Base-by-base conservation (phyloP, 139 green algal species). In the Chlorella sp. region DNA sequence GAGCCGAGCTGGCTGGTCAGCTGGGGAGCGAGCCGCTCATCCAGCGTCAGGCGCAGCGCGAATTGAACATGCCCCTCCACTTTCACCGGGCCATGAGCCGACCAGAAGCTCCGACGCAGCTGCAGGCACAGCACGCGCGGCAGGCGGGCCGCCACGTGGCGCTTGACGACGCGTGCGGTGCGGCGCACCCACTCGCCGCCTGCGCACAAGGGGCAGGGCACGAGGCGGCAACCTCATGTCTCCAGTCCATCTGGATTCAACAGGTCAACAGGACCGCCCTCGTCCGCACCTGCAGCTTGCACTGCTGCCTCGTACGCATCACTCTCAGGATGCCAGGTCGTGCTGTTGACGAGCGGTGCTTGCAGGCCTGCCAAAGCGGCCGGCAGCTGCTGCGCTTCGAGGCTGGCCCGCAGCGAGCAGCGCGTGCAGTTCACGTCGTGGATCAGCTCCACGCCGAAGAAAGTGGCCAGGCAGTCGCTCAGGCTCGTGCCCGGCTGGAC, bases 41-140 rank as follows among this genome's bases (percentile, higher is more conserved):
- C 45, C 56, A 67, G 55, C 0, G 29, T 5, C 70, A 77, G 70
- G 5, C 2, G 5, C 29, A 77, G 40, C 2, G 70, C 41, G 41
- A 77, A 77, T 17, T 12, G 12, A 31, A 77, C 56, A 12, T 45
- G 70, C 1, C 70, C 70, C 25, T 55, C 36, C 5, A 77, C 45
- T 42, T 77, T 77, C 17, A 77, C 70, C 23, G 67, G 56, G 5
- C 70, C 70, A 23, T 67, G 41, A 21, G 41, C n/a, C 0, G 41
- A 58, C 70, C 70, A 77, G 21, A 77, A 77, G 19, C 55, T 56
- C 12, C 70, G 70, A 0, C 56, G 70, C 55, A 77, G 70, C 70
- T 77, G 70, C 70, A 77, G 56, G 70, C 70, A 77, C 70, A 77
- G 56, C 70, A 77, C 42, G 14, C 17, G 41, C 4, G 70, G 70